Evolutionary conservation across 2,329 filamentous ascomycete species (phyloP).

Genomic region (Alternaria brassicae): DNA sequence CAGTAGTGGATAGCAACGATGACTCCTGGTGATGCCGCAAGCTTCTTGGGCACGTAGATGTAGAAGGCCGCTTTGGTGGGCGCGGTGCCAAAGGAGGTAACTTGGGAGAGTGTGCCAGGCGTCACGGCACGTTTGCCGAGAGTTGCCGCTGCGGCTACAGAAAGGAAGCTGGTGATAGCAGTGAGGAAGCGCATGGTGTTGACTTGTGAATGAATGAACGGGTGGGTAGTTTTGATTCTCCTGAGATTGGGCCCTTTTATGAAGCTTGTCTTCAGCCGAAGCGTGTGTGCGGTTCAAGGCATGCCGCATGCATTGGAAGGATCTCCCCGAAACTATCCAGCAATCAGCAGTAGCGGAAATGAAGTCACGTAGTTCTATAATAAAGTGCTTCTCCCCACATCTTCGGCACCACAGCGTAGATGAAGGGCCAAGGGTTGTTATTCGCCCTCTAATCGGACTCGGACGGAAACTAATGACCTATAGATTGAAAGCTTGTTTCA

Average conservation of each 20-base stretch:
- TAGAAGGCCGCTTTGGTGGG: constrained; percentile 60
- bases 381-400: constrained; percentile 17
- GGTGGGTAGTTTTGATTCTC: background rate
- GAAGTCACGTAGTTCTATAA: constrained; percentile 2
- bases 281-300: constrained; percentile 11
- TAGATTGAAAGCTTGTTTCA: constrained; percentile 17
- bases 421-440: background rate
- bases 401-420: constrained; percentile 5
- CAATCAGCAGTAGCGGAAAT: constrained; percentile 10
- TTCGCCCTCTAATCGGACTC: background rate
- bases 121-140: constrained; percentile 36
- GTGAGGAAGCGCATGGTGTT: constrained; percentile 35
- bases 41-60: constrained; percentile 58
- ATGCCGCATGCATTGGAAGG: constrained; percentile 2
- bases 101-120: constrained; percentile 45
- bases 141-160: constrained; percentile 31
- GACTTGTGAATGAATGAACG: background rate
- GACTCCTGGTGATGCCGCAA: constrained; percentile 57
- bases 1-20: constrained; percentile 66
- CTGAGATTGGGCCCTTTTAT: constrained; percentile 8
- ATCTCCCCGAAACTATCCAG: constrained; percentile 8
- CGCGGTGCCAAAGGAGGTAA: constrained; percentile 51
- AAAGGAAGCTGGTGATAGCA: constrained; percentile 27
- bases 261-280: background rate
- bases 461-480: background rate